These are phyloP conservation scores for Alternaria triticina DNA, from an alignment of 2,329 filamentous ascomycete genomes.

Conservation along the genomic window DNA sequence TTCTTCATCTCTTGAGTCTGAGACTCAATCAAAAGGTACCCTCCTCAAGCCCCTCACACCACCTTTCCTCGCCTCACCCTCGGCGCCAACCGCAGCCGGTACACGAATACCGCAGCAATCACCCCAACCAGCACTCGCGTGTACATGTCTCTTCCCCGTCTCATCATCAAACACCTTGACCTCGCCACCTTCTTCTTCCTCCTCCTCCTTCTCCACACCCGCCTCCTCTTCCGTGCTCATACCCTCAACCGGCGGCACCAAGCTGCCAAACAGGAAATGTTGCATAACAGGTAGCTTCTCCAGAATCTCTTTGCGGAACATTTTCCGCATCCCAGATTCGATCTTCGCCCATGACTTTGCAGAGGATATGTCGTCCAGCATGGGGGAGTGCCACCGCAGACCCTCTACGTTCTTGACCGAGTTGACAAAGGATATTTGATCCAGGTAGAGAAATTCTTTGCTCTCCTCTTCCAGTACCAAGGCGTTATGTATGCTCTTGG, in stretches of 20 bases:
- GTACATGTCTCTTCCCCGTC: conserved; percentile 72
- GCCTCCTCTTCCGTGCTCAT: conserved; percentile 72
- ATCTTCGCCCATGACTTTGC: conserved; percentile 92
- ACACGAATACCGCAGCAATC: conserved; percentile 99
- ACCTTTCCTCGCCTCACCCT: conserved; percentile 83
- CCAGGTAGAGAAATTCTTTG: conserved; percentile 85
- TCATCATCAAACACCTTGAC: conserved; percentile 66
- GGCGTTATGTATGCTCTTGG: conserved; percentile 77
- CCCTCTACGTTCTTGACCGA: conserved; percentile 95
- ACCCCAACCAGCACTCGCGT: conserved; percentile 76
- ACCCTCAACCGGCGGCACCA: conserved; percentile 78
- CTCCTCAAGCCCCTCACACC: conserved; percentile 67
- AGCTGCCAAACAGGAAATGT: conserved; percentile 90
- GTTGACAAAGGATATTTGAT: conserved; percentile 93
- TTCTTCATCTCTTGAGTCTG: background rate
- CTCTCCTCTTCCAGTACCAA: conserved; percentile 86
- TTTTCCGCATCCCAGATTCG: conserved; percentile 91
- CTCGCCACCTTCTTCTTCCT: conserved; percentile 54
- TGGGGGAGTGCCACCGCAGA: conserved; percentile 93
- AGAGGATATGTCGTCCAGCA: conserved; percentile 96
- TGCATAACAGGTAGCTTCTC: conserved; percentile 97
- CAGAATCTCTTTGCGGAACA: conserved; percentile 94
- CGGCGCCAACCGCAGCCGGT: conserved; percentile 89
- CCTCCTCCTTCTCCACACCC: conserved; percentile 52
- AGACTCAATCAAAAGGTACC: conserved; percentile 76